These are phyloP conservation scores for Dactylellina leptospora DNA, from an alignment of 2,329 filamentous ascomycete species.

Conservation along the genomic window DNA sequence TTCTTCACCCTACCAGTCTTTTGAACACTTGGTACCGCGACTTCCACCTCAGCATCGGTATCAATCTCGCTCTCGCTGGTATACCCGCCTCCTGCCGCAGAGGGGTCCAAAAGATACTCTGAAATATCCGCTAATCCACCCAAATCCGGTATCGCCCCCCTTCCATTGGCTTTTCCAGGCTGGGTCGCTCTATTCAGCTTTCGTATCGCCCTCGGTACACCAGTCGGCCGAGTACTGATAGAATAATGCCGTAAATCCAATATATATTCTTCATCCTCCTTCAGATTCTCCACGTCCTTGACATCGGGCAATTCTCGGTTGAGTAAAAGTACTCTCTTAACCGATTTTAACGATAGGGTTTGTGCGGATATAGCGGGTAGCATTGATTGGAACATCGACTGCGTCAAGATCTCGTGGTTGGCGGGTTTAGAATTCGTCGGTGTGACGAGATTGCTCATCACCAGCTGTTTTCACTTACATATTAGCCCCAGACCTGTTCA, in stretches of 20 bases:
- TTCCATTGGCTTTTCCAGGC: slow-evolving; percentile 67
- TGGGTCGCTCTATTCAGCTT: slow-evolving; percentile 75
- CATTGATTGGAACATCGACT: slow-evolving; percentile 92
- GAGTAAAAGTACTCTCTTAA: slow-evolving; percentile 86
- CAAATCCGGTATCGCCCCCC: slow-evolving; percentile 77
- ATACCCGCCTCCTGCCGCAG: slow-evolving; percentile 79
- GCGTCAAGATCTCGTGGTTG: slow-evolving; percentile 90
- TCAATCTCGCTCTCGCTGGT: slow-evolving; percentile 90
- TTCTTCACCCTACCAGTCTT: slow-evolving; percentile 68
- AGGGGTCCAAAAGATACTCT: slow-evolving; percentile 86
- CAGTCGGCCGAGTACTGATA: slow-evolving; percentile 87
- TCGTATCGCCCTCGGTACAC: slow-evolving; percentile 82
- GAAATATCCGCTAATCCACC: slow-evolving; percentile 91
- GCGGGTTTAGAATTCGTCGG: slow-evolving; percentile 78
- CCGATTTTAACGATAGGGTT: slow-evolving; percentile 86
- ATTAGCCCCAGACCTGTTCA: not conserved
- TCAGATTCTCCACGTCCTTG: slow-evolving; percentile 66
- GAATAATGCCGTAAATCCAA: slow-evolving; percentile 92
- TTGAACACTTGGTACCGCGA: slow-evolving; percentile 69
- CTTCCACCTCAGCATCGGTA: slow-evolving; percentile 93
- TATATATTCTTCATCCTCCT: slow-evolving; percentile 68
- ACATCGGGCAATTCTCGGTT: slow-evolving; percentile 74
- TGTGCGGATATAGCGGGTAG: slow-evolving; percentile 96
- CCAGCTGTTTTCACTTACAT: slow-evolving; percentile 67
- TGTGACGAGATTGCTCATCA: slow-evolving; percentile 96